Base-by-base conservation (phyloP, 192 early-diverging fungal genomes). In the Coemansia sp. region DNA sequence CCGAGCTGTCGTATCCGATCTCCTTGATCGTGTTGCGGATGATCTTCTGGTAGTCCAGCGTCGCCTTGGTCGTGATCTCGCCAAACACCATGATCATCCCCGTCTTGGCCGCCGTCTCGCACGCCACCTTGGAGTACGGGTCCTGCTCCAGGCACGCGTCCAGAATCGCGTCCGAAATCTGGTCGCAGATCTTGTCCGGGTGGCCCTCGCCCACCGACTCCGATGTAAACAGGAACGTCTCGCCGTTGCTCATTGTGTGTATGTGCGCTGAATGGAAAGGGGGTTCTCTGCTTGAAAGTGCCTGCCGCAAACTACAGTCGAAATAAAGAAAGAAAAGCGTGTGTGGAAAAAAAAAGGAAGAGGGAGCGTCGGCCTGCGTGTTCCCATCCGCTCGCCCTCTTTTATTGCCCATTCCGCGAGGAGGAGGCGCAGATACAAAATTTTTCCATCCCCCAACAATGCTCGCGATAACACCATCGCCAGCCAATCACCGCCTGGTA, bases 201-300 rank as follows among this genome's bases (percentile, higher is more conserved):
- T 99, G 97, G 74, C 97, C 97, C 84, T 99, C 97, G 73, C 97
- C 97, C 75, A 99, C 97, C 67, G 97, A 99, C 81, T 99, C 97
- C 64, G 97, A 99, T 68, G 97, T 99, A 84, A 97, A 99, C 57
- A 99, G 87, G 84, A 99, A 97, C 52, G 90, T 92, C 64, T 94
- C 87, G 75, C 70, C 67, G 60, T 73, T 46, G 39, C 51, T 20
- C 47, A 62, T 76, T 67, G 70, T 69, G 58, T 40, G 15, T 46
- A n/a, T 48, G 10, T 42, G 8, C 29, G 44, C 36, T 21, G 51
- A 19, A 9, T 46, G 30, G 22, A 42, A 44, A 35, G 8, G 34
- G n/a, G 34, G 5, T n/a, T 2, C 12, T 38, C 1, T 41, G 27
- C 39, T 15, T 30, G 28, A 34, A 55, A 25, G 22, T 32, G 46